Conservation (phyloP, 306 rosid species). For the Rosa multiflora region DNA sequence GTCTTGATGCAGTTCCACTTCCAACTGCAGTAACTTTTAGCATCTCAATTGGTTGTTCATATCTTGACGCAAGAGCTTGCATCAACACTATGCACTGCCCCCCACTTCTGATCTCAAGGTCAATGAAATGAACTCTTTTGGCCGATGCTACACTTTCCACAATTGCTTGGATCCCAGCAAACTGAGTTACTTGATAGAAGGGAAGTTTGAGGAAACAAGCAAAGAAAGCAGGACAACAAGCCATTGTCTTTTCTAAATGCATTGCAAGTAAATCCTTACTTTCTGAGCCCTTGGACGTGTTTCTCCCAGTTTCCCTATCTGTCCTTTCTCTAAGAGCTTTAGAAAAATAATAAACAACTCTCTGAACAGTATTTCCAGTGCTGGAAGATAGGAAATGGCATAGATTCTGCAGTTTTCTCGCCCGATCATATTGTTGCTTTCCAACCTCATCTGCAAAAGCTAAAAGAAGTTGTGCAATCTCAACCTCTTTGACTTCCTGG, state of each 20-base stretch:
- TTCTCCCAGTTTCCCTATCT: slow-evolving; percentile 45
- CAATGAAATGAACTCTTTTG: slow-evolving; percentile 37
- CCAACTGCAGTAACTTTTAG: slow-evolving; percentile 36
- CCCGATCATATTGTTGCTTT: slow-evolving; percentile 37
- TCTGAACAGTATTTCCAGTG: slow-evolving; percentile 44
- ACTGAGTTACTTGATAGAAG: slow-evolving; percentile 24
- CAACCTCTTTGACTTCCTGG: slow-evolving; percentile 50
- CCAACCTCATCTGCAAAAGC: slow-evolving; percentile 62
- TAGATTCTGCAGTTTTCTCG: slow-evolving; percentile 35
- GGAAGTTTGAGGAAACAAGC: slow-evolving; percentile 34
- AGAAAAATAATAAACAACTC: slow-evolving; percentile 47
- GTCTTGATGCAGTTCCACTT: slow-evolving; percentile 16
- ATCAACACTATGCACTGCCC: slow-evolving; percentile 33
- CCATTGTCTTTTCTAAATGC: slow-evolving; percentile 10
- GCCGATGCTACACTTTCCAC: slow-evolving; percentile 30
- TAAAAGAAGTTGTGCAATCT: slow-evolving; percentile 54
- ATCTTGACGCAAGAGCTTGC: slow-evolving; percentile 36
- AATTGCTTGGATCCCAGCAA: slow-evolving; percentile 39
- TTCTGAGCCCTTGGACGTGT: slow-evolving; percentile 11
- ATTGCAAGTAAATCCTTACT: slow-evolving; percentile 21
- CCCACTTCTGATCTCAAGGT: slow-evolving; percentile 29
- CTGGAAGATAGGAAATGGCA: slow-evolving; percentile 40
- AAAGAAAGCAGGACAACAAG: slow-evolving; percentile 16
- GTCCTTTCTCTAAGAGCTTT: slow-evolving; percentile 52
- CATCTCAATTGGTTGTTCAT: slow-evolving; percentile 22